These are phyloP conservation scores for Saccharomyces eubayanus DNA, from an alignment of 805 yeast species.

Conservation along the genomic window DNA sequence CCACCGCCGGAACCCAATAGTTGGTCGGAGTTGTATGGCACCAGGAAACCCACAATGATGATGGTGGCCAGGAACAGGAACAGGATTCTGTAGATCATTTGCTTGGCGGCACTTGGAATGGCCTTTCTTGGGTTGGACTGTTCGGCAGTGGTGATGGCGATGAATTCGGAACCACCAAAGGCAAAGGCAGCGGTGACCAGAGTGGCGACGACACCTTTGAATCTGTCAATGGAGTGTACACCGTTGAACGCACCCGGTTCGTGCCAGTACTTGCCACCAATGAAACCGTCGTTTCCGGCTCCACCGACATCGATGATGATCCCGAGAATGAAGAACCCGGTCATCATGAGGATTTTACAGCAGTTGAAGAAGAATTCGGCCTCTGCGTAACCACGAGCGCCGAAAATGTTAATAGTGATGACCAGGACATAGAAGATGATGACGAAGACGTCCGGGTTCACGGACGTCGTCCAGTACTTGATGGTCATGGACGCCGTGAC, in stretches of 20 bases:
- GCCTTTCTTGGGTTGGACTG: constrained; percentile 47
- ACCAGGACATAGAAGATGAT: constrained; percentile 43
- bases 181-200: constrained; percentile 53
- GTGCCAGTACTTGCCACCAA: constrained; percentile 45
- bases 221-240: constrained; percentile 34
- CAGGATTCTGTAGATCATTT: constrained; percentile 47
- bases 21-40: constrained; percentile 41
- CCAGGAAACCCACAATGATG: constrained; percentile 43
- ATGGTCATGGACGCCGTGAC: constrained; percentile 59
- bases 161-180: constrained; percentile 53
- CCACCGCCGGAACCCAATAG: constrained; percentile 37
- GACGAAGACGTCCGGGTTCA: constrained; percentile 52
- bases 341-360: constrained; percentile 53
- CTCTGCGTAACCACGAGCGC: constrained; percentile 53
- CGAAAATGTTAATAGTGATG: constrained; percentile 40
- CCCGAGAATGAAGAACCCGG: constrained; percentile 51
- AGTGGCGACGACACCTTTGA: constrained; percentile 47
- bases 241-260: constrained; percentile 46
- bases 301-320: constrained; percentile 38
- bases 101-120: constrained; percentile 49
- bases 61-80: constrained; percentile 43
- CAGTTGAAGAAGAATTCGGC: constrained; percentile 58
- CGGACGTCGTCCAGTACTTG: constrained; percentile 46
- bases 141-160: constrained; percentile 53
- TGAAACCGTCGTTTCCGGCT: constrained; percentile 36